phyloP scores from a whole-genome alignment of 2,329 filamentous ascomycete genomes.

The Arthrobotrys entomopaga region DNA sequence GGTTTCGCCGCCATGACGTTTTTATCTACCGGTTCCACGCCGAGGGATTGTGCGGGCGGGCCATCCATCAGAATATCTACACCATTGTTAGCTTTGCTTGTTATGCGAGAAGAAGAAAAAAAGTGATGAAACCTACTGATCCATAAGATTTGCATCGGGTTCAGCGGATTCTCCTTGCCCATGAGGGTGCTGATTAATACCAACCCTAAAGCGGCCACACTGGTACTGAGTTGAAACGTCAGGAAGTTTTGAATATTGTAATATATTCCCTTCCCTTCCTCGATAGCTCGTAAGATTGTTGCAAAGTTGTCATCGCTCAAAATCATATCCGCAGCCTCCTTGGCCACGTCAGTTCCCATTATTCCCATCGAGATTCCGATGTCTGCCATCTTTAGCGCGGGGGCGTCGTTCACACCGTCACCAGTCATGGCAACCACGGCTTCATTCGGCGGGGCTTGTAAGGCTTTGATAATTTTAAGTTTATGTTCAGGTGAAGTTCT shows the following conservation, averaged over 20 bases:
- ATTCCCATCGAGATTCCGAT: constrained; percentile 98
- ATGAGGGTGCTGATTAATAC: constrained; percentile 92
- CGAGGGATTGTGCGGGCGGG: constrained; percentile 93
- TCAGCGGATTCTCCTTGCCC: constrained; percentile 93
- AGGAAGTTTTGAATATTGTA: constrained; percentile 99
- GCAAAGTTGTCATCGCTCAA: constrained; percentile 89
- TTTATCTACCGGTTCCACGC: constrained; percentile 92
- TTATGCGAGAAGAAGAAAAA: too few species aligned
- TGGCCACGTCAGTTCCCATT: constrained; percentile 94
- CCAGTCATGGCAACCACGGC: constrained; percentile 96
- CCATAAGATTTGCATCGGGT: constrained; percentile 99
- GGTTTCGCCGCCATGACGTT: constrained; percentile 93
- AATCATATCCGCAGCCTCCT: constrained; percentile 95
- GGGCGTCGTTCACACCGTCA: constrained; percentile 97
- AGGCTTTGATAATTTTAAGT: constrained; percentile 91
- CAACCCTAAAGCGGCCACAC: constrained; percentile 88
- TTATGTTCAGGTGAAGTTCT: constrained; percentile 97
- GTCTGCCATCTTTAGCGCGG: constrained; percentile 94
- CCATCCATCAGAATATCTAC: constrained; percentile 99
- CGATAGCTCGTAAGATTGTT: constrained; percentile 91
- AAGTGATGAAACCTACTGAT: constrained; percentile 77
- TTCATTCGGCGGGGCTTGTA: constrained; percentile 85
- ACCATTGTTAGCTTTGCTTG: constrained; percentile 56
- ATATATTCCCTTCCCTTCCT: constrained; percentile 99
- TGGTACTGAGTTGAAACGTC: constrained; percentile 97